Percentiles rank a stretch among this genome's conserved stretches.
These are phyloP conservation scores for Boletus sp. DNA, from an alignment of 768 basidiomycete species.

Conservation along the genomic window DNA sequence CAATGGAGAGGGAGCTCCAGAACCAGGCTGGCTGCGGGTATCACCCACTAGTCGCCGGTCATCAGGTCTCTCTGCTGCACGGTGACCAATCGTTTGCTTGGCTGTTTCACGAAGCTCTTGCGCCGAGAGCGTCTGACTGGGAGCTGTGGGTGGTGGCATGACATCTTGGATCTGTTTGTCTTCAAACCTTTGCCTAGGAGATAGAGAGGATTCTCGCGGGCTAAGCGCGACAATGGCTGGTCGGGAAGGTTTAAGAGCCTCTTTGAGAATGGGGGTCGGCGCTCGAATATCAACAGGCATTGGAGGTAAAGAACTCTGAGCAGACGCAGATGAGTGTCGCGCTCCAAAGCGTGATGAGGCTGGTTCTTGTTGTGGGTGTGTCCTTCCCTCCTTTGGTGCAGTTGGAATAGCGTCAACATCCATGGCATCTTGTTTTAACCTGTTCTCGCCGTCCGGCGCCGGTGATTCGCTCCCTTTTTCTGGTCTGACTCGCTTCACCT, in stretches of 20 bases:
- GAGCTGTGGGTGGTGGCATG: conserved; percentile 81
- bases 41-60: conserved; percentile 38
- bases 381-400: conserved; percentile 28
- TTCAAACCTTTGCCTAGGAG: conserved; percentile 43
- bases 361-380: conserved; percentile 19
- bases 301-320: conserved; percentile 15
- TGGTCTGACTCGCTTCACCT: conserved; percentile 58
- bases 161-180: conserved; percentile 37
- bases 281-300: conserved; percentile 17
- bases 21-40: conserved; percentile 48
- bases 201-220: conserved; percentile 37
- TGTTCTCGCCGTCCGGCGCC: conserved; percentile 31
- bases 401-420: conserved; percentile 31
- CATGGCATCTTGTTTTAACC: conserved; percentile 33
- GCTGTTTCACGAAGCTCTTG: conserved; percentile 82
- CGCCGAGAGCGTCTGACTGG: conserved; percentile 76
- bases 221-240: conserved; percentile 14
- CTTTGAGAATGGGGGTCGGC: conserved; percentile 15
- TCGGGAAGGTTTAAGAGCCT: conserved; percentile 20
- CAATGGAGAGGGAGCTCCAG: conserved; percentile 50
- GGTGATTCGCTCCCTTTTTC: conserved; percentile 40
- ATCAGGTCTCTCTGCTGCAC: conserved; percentile 39
- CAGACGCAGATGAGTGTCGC: conserved; percentile 13
- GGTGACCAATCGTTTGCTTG: conserved; percentile 55
- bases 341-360: conserved; percentile 20